Conservation (phyloP, 2,329 filamentous ascomycete species). For the Diaporthe helianthi region DNA sequence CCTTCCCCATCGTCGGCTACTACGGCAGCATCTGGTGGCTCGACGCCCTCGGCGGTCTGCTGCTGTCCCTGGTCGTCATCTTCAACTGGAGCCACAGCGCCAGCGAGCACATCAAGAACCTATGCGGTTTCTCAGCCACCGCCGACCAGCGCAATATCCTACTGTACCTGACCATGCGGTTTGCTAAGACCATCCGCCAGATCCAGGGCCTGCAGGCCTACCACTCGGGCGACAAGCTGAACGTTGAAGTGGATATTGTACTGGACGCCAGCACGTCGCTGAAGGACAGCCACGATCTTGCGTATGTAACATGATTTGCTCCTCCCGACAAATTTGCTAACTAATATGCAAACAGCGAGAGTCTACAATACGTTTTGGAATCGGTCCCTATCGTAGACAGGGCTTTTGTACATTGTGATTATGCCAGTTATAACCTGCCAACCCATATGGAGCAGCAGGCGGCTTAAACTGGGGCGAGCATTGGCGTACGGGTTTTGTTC, state of each 20-base stretch:
- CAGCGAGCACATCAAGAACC: constrained; percentile 78
- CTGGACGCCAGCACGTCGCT: constrained; percentile 77
- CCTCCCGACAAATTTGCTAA: not conserved
- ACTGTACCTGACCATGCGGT: constrained; percentile 91
- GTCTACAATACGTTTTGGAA: constrained; percentile 83
- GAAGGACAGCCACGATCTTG: constrained; percentile 82
- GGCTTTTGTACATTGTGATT: constrained; percentile 73
- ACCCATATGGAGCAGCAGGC: constrained; percentile 62
- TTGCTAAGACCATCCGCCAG: constrained; percentile 84
- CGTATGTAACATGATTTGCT: constrained; percentile 41
- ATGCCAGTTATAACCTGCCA: constrained; percentile 66
- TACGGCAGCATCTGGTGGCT: constrained; percentile 84
- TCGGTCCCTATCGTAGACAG: constrained; percentile 80
- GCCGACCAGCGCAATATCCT: constrained; percentile 85
- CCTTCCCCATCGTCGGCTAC: constrained; percentile 83
- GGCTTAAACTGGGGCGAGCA: constrained; percentile 10
- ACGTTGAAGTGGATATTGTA: constrained; percentile 83
- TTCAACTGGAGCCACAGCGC: constrained; percentile 79
- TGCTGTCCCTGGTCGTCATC: constrained; percentile 82
- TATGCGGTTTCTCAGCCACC: constrained; percentile 79
- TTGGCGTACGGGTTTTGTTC: not conserved
- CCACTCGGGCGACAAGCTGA: constrained; percentile 84
- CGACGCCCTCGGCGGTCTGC: constrained; percentile 77
- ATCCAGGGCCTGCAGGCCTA: constrained; percentile 88
- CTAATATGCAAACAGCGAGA: constrained; percentile 57